Evolutionary conservation across 2,329 filamentous ascomycete species (phyloP), one percentile per base, ranked within the genome.

Genomic region (Stemphylium vesicarium): DNA sequence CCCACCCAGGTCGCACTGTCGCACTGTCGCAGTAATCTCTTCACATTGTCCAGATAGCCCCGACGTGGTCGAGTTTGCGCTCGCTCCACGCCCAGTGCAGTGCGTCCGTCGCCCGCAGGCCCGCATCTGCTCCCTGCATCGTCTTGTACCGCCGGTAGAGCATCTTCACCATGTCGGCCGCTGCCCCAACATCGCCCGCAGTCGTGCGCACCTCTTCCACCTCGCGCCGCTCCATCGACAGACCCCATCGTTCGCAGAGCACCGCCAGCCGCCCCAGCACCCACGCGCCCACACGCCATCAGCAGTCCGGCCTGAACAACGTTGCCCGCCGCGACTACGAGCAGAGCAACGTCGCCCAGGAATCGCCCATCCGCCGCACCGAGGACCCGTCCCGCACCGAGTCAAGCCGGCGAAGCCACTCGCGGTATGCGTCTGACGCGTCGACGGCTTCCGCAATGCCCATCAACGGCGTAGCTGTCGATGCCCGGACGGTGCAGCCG

Each of bases 241-340:
- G 72, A 40, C 73, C 74, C 48, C 68, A 72, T 54, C 73, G 73
- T 57, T 67, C 73, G 32, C 69, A 74, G 53, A 75, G 77, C 59
- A 72, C 74, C 56, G 63, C 67, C 20, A 57, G 66, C 13, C 66
- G 73, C 11, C 66, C 68, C 43, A 71, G 50, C 50, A 45, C 50
- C 66, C 65, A 65, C 62, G 55, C 56, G 64, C 59, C 58, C 56
- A 50, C 39, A 42, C 68, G 65, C 54, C 81, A 78, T 68, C 80
- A 77, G 65, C 74, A 75, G 43, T 77, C 38, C 39, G 54, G 79
- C 39, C 78, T 86, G 39, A 78, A 78, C 52, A 80, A 78, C 71
- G 81, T 84, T 64, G 80, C 82, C 52, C 86, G 88, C 69, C 82
- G 88, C 75, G 90, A 95, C 77, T 88, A 87, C 80, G 91, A 94